phyloP scores from a whole-genome alignment of 139 green algal species.

The Mesostigma viride region DNA sequence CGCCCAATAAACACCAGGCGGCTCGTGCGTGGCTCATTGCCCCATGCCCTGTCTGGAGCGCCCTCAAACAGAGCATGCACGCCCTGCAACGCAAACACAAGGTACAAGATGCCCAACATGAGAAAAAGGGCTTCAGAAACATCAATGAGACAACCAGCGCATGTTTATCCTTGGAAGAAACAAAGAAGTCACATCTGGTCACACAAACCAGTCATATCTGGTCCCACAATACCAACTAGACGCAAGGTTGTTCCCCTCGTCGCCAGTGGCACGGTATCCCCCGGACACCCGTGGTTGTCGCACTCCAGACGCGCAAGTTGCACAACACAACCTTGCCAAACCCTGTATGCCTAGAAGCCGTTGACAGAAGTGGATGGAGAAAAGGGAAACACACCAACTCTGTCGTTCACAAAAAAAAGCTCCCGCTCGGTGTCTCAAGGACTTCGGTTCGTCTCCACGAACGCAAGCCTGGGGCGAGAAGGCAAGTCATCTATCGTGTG shows the following conservation, averaged over 20 bases:
- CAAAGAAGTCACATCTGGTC: neutral
- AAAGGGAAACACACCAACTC: neutral
- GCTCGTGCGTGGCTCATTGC: constrained; percentile 48
- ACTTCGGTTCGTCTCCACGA: neutral
- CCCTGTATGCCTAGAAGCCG: too few species aligned
- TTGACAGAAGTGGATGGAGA: neutral
- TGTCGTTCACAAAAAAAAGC: neutral
- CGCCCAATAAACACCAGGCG: constrained; percentile 85
- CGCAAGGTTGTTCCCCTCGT: neutral
- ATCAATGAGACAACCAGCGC: neutral
- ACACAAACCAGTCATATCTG: too few species aligned
- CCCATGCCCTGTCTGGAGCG: constrained; percentile 63
- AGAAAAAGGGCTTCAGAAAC: neutral
- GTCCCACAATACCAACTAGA: neutral
- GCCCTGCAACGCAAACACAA: constrained; percentile 39
- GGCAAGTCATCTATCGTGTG: neutral
- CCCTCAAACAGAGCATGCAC: constrained; percentile 92
- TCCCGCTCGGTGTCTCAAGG: neutral
- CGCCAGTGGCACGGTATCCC: neutral
- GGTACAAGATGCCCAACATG: neutral
- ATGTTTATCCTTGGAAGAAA: neutral
- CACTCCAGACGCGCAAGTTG: neutral
- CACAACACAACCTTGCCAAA: neutral
- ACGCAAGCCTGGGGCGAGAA: neutral
- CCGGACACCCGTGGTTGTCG: neutral